Evolutionary conservation across 129 eudicot genomes (phyloP).

Genomic region (Helianthus tuberosus): DNA sequence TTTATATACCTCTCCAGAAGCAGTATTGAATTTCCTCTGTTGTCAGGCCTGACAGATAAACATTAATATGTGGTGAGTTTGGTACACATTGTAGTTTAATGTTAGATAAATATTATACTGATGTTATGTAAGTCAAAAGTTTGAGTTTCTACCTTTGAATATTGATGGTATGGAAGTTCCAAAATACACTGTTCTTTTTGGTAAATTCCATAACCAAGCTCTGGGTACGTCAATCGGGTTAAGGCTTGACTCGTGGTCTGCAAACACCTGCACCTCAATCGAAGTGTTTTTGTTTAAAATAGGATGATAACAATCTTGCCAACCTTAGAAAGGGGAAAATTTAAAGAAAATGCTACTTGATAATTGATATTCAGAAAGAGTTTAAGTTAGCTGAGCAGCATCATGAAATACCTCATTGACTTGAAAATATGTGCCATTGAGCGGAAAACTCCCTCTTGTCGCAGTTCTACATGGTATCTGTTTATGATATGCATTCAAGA

Average conservation of each 20-base stretch:
- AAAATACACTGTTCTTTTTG: conserved; percentile 77
- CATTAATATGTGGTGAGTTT: background rate
- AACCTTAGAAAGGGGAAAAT: background rate
- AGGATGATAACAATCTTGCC: background rate
- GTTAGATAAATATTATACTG: background rate
- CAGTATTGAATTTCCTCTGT: conserved; percentile 77
- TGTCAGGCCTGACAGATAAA: conserved; percentile 50
- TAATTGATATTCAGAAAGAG: background rate
- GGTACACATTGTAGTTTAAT: conserved; percentile 1
- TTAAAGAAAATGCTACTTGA: background rate
- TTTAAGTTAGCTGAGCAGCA: background rate
- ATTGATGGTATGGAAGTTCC: conserved; percentile 81
- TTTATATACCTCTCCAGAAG: conserved; percentile 84
- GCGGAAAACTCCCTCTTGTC: conserved; percentile 88
- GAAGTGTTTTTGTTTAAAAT: background rate
- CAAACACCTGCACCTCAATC: conserved; percentile 68
- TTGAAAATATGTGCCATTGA: conserved; percentile 95
- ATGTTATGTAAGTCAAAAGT: background rate
- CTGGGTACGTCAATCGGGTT: conserved; percentile 81
- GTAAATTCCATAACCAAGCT: conserved; percentile 79
- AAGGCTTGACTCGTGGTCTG: conserved; percentile 84
- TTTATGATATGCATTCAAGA: conserved; percentile 7
- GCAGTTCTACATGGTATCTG: conserved; percentile 97
- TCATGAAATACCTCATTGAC: conserved; percentile 78
- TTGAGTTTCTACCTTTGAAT: conserved; percentile 62